These are phyloP conservation scores for Saksenaea oblongispora DNA, from an alignment of 371 early-diverging fungal genomes.

Conservation along the genomic window DNA sequence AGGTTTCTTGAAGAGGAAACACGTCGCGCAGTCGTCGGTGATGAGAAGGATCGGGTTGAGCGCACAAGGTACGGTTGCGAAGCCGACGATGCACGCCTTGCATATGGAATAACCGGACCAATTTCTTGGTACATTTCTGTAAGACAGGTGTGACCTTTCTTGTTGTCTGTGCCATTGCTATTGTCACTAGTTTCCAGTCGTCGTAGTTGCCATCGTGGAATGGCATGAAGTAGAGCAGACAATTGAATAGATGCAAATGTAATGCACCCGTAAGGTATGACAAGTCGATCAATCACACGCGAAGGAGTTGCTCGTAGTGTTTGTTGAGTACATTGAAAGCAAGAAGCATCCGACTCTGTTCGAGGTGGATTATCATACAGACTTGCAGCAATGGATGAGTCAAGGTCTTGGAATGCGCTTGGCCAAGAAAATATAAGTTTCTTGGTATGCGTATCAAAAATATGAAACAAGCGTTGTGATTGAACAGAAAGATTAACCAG, in stretches of 20 bases:
- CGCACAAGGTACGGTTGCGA: conserved; percentile 3
- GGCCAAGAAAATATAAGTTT: conserved; percentile 38
- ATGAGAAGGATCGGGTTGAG: conserved; percentile 5
- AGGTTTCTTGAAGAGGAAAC: not conserved
- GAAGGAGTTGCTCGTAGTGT: conserved; percentile 2
- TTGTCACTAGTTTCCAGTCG: not conserved
- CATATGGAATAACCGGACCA: conserved; percentile 12
- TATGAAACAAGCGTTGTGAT: conserved; percentile 27
- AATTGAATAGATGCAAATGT: conserved; percentile 25
- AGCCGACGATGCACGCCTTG: conserved; percentile 14
- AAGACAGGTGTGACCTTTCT: not conserved
- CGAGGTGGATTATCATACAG: conserved; percentile 10
- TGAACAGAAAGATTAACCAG: not conserved
- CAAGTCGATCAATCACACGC: conserved; percentile 20
- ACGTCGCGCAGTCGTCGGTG: conserved; percentile 10
- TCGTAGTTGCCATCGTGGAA: not conserved
- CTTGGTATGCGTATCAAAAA: conserved; percentile 34
- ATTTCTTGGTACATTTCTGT: not conserved
- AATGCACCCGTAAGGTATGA: conserved; percentile 41
- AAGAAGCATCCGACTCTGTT: conserved; percentile 13
- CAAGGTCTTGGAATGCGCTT: conserved; percentile 6
- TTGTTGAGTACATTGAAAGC: conserved; percentile 29
- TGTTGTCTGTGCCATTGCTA: conserved; percentile 1
- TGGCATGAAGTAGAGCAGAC: not conserved
- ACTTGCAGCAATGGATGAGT: conserved; percentile 18